Base-by-base conservation (phyloP, 176 grass and related monocot species). In the Cymbopogon citratus region DNA sequence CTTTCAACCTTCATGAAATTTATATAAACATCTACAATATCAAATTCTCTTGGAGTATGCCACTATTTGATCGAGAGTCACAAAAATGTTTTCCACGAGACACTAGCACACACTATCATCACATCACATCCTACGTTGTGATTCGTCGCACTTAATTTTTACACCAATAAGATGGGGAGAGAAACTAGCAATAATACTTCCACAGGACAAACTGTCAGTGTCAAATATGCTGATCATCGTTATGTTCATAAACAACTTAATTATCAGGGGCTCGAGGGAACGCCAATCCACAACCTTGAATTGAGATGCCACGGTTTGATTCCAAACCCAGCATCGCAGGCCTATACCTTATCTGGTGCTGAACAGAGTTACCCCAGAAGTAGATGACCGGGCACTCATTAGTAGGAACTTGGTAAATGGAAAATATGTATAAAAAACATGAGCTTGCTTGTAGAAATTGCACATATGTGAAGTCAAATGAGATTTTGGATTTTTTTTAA, bases 291-390 rank as follows among this genome's bases (percentile, higher is more conserved):
- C 24, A 41, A 12, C 29, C 33, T 66, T 68, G 54, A 33, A 54
- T 34, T 19, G 12, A 76, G 23, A 15, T 67, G 33, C 3, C 33
- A 54, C 18, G 9, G 15, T 31, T 31, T 40, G 23, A 18, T 56
- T 56, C 41, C 34, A 40, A 57, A 43, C 63, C 16, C 12, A 24
- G 14, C 13, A 1, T 76, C 38, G n/a, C 73, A 69, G 24, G 46
- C 72, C 16, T 69, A 45, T 44, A 57, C 23, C 63, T 84, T 77
- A 48, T 77, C 70, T 44, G 82, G 18, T 76, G 75, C 59, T 64
- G 33, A 29, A 69, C 27, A 71, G 23, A 69, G 3, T 28, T 16
- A 84, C 21, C 29, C 12, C 3, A 4, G 9, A 73, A 65, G 5
- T 49, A 49, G 5, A 67, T 24, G 19, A 49, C 41, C 29, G 66